Percentiles rank a stretch among this genome's conserved stretches.
Evolutionary conservation across 1,284 basidiomycete species (phyloP).

Genomic region (Wallemia mellicola): DNA sequence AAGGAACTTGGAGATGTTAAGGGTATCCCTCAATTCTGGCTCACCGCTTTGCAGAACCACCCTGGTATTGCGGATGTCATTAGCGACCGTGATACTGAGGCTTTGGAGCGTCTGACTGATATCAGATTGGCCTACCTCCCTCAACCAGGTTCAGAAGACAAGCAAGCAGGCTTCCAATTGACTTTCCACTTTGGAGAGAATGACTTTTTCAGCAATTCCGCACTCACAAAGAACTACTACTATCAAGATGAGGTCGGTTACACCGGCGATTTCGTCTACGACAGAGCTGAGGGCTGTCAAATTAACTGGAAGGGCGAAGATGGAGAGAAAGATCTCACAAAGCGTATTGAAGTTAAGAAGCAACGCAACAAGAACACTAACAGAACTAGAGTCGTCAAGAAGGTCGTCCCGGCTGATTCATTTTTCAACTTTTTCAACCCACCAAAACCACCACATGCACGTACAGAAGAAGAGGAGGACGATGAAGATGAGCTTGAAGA

Average conservation of each 20-base stretch:
- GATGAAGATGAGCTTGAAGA: conserved; percentile 67
- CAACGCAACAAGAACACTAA: conserved; percentile 95
- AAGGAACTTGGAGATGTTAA: conserved; percentile 13
- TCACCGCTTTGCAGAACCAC: conserved; percentile 82
- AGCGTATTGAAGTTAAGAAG: conserved; percentile 96
- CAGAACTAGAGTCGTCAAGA: conserved; percentile 66
- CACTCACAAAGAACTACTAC: conserved; percentile 75
- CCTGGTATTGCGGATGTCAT: conserved; percentile 59
- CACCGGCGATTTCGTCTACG: conserved; percentile 80
- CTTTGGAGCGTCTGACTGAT: conserved; percentile 33
- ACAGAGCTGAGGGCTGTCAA: conserved; percentile 60
- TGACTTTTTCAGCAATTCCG: conserved; percentile 58
- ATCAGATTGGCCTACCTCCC: conserved; percentile 34
- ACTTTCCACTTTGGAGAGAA: conserved; percentile 53
- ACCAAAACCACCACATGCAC: conserved; percentile 40
- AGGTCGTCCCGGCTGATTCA: conserved; percentile 57
- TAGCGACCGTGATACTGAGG: conserved; percentile 53
- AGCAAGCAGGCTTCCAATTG: conserved; percentile 71
- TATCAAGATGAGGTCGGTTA: conserved; percentile 85
- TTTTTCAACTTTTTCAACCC: conserved; percentile 96
- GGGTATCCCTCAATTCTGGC: conserved; percentile 89
- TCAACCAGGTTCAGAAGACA: conserved; percentile 18
- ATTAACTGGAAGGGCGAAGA: conserved; percentile 70
- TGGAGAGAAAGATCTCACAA: conserved; percentile 71
- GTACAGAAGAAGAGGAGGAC: conserved; percentile 36